These are phyloP conservation scores for Theobroma cacao DNA, from an alignment of 345 rosid genomes.

Conservation along the genomic window DNA sequence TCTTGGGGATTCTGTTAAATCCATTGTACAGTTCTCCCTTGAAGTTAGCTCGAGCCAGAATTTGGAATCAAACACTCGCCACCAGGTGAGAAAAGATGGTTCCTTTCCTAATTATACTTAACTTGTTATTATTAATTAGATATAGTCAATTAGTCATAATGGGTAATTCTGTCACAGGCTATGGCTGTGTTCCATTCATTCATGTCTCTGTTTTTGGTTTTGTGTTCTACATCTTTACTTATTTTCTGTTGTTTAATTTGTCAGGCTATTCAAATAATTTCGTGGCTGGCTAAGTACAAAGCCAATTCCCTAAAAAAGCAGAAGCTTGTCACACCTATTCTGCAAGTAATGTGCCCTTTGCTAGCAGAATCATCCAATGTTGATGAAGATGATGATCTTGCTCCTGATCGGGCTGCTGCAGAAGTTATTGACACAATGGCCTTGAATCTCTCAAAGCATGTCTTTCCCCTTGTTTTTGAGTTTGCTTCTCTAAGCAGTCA, in stretches of 20 bases:
- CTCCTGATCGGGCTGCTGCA: conserved; percentile 99
- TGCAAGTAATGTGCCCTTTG: conserved; percentile 98
- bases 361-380: conserved; percentile 76
- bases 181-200: neutral
- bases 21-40: conserved; percentile 94
- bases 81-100: conserved; percentile 64
- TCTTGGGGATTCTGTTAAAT: conserved; percentile 94
- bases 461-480: conserved; percentile 72
- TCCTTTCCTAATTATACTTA: neutral
- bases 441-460: conserved; percentile 84
- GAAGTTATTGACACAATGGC: conserved; percentile 99
- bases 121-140: neutral
- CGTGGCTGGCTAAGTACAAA: conserved; percentile 98
- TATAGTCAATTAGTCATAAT: neutral
- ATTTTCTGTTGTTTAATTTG: conserved; percentile 25
- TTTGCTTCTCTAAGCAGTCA: conserved; percentile 83
- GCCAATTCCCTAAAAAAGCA: conserved; percentile 78
- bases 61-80: conserved; percentile 81
- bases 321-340: conserved; percentile 72
- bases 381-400: conserved; percentile 96
- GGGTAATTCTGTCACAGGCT: neutral
- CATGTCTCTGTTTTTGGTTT: conserved; percentile 9
- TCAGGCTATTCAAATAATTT: conserved; percentile 97
- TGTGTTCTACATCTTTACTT: neutral
- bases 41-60: conserved; percentile 91